Evolutionary conservation across 176 grass and related monocot genomes (phyloP).

Genomic region (Zizania latifolia): DNA sequence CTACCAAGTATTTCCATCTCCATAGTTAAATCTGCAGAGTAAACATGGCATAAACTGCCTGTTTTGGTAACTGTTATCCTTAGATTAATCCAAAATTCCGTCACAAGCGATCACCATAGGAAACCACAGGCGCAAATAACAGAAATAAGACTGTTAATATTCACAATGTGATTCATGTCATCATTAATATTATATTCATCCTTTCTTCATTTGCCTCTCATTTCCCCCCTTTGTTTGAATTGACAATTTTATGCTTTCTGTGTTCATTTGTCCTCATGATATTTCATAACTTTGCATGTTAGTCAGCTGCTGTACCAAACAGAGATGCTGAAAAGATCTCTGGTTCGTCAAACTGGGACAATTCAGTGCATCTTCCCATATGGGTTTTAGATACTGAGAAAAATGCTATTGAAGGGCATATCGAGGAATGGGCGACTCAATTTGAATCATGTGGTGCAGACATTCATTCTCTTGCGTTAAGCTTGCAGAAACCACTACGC

Average conservation of each 20-base stretch:
- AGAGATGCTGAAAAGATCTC: not conserved
- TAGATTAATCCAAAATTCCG: not conserved
- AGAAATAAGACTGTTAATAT: not conserved
- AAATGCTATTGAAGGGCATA: slow-evolving; percentile 52
- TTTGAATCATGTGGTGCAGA: slow-evolving; percentile 89
- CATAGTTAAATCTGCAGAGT: not conserved
- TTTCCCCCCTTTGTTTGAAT: not conserved
- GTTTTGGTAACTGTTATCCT: not conserved
- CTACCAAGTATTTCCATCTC: not conserved
- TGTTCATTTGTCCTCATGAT: not conserved
- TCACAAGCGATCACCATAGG: not conserved
- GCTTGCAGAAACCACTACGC: slow-evolving; percentile 61
- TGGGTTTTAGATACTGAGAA: slow-evolving; percentile 78
- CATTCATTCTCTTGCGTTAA: slow-evolving; percentile 50
- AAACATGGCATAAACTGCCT: not conserved
- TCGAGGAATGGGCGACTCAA: slow-evolving; percentile 57
- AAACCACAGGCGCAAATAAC: not conserved
- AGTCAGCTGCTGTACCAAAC: slow-evolving; percentile 32
- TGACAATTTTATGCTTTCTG: not conserved
- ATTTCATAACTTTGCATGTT: not conserved
- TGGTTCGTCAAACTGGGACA: slow-evolving; percentile 51
- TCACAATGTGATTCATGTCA: not conserved
- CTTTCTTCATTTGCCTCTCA: not conserved
- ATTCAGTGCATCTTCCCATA: slow-evolving; percentile 69
- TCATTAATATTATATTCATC: slow-evolving; percentile 2